Evolutionary conservation across 306 rosid species (phyloP).

Genomic region (Quillaja saponaria): DNA sequence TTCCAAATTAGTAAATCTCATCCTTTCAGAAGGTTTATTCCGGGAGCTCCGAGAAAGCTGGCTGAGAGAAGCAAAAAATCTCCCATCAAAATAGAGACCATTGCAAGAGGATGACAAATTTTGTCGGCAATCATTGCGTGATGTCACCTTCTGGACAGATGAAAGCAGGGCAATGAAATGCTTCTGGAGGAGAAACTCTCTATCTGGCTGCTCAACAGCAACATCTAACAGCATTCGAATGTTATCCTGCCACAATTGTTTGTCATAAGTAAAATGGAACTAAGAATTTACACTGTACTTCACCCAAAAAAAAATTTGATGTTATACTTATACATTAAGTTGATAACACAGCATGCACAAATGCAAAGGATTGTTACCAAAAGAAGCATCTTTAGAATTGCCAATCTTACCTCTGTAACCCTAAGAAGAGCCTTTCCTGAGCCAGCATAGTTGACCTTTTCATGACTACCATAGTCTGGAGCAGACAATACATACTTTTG

Average conservation of each 20-base stretch:
- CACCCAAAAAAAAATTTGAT: conserved; percentile 23
- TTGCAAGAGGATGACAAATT: conserved; percentile 46
- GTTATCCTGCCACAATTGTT: conserved; percentile 67
- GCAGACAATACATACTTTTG: conserved; percentile 69
- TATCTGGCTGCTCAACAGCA: conserved; percentile 80
- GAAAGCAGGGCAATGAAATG: conserved; percentile 84
- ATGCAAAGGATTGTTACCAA: conserved; percentile 11
- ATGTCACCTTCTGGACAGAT: conserved; percentile 65
- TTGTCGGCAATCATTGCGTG: conserved; percentile 43
- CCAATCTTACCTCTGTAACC: conserved; percentile 79
- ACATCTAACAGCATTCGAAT: conserved; percentile 67
- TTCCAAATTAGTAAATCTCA: conserved; percentile 47
- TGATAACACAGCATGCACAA: conserved; percentile 18
- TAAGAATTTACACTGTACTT: too few species aligned
- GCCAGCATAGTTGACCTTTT: conserved; percentile 62
- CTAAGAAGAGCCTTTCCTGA: conserved; percentile 95
- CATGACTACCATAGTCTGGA: conserved; percentile 64
- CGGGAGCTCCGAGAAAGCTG: conserved; percentile 49
- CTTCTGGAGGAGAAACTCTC: conserved; percentile 80
- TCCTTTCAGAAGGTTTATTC: conserved; percentile 56
- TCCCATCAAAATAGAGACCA: conserved; percentile 59
- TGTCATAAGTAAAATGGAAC: conserved; percentile 6
- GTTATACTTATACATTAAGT: conserved; percentile 8
- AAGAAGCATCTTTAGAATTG: conserved; percentile 21
- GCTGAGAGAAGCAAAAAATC: conserved; percentile 45